Conservation (phyloP, 2,329 filamentous ascomycete species). For the Fusarium abutilonis region DNA sequence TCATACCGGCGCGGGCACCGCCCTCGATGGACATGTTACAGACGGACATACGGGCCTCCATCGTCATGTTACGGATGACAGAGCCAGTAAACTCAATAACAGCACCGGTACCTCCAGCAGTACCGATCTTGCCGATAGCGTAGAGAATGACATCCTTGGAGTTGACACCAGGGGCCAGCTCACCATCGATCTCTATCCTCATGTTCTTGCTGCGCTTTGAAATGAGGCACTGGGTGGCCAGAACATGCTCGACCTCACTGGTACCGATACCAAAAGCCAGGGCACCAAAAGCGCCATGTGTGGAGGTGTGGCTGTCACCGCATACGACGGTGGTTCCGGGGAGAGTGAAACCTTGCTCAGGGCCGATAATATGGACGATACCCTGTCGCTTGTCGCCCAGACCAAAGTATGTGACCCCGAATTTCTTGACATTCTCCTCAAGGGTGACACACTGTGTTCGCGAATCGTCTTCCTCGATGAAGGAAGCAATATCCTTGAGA, state of each 20-base stretch:
- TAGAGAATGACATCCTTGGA: slow-evolving; percentile 96
- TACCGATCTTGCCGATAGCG: slow-evolving; percentile 92
- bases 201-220: slow-evolving; percentile 98
- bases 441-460: slow-evolving; percentile 93
- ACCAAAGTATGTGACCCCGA: slow-evolving; percentile 96
- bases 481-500: slow-evolving; percentile 92
- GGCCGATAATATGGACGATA: slow-evolving; percentile 98
- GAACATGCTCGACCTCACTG: slow-evolving; percentile 97
- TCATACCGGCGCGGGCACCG: slow-evolving; percentile 94
- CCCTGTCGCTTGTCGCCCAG: slow-evolving; percentile 96
- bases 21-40: slow-evolving; percentile 99
- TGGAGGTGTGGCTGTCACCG: slow-evolving; percentile 97
- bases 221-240: slow-evolving; percentile 95
- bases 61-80: slow-evolving; percentile 86
- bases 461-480: slow-evolving; percentile 95
- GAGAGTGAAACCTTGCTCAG: slow-evolving; percentile 97
- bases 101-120: slow-evolving; percentile 90
- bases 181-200: slow-evolving; percentile 93
- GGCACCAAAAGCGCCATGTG: slow-evolving; percentile 94
- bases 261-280: slow-evolving; percentile 98
- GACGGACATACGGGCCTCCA: slow-evolving; percentile 98
- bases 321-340: slow-evolving; percentile 97
- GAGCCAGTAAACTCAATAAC: slow-evolving; percentile 99
- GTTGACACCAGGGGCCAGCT: slow-evolving; percentile 88
- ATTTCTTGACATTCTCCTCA: slow-evolving; percentile 97